phyloP scores from a whole-genome alignment of 768 basidiomycete species.

The Mycena galopus region DNA sequence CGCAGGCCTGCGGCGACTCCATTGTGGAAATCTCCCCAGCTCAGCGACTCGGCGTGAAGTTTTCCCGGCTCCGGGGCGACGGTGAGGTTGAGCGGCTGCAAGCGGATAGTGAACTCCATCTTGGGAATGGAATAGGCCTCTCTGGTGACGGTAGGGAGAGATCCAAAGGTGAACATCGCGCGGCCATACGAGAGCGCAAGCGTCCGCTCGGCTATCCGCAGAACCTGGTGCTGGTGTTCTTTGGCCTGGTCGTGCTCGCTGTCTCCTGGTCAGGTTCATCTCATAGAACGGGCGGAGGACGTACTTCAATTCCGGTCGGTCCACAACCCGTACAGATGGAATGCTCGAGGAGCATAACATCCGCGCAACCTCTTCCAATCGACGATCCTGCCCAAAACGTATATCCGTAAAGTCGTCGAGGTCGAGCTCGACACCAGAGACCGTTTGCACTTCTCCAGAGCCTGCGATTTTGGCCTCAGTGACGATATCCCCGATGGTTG shows the following conservation, averaged over 20 bases:
- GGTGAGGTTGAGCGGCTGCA: conserved; percentile 79
- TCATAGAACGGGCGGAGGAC: conserved; percentile 40
- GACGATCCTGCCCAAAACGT: conserved; percentile 90
- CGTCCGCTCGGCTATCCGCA: conserved; percentile 87
- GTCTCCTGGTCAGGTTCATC: conserved; percentile 24
- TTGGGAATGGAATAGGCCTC: conserved; percentile 87
- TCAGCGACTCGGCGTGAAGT: conserved; percentile 76
- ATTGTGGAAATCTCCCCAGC: conserved; percentile 99
- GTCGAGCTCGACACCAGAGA: conserved; percentile 81
- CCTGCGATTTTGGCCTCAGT: conserved; percentile 64
- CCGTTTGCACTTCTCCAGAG: conserved; percentile 66
- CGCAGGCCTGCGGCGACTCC: conserved; percentile 94
- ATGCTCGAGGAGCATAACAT: conserved; percentile 88
- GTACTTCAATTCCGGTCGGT: conserved; percentile 80
- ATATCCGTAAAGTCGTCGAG: conserved; percentile 83
- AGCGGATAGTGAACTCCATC: conserved; percentile 79
- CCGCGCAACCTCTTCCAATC: conserved; percentile 91
- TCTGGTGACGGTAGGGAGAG: conserved; percentile 78
- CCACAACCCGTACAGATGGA: conserved; percentile 71
- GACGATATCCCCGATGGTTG: conserved; percentile 65
- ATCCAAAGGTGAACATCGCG: conserved; percentile 92
- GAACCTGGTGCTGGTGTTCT: conserved; percentile 86
- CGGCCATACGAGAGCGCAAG: conserved; percentile 92
- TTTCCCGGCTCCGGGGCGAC: conserved; percentile 80
- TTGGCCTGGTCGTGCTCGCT: conserved; percentile 92